A percentile compares a stretch with the other conserved stretches of the same genome.
phyloP scores from a whole-genome alignment of 148 eudicot genomes.

The Heliamphora exappendiculata region DNA sequence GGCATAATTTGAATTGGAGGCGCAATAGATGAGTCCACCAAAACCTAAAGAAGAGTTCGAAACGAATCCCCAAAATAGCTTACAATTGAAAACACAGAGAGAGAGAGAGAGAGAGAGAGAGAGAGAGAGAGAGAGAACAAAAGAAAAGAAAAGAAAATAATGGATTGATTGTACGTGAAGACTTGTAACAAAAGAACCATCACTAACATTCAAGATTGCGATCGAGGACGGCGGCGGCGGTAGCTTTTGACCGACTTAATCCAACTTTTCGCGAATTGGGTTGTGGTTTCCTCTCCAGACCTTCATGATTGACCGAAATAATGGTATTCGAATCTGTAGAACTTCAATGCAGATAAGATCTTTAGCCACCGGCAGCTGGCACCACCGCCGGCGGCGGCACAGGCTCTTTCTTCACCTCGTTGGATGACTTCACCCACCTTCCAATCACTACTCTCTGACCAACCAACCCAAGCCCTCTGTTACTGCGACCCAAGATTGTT shows the following conservation, averaged over 20 bases:
- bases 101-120: too few species aligned
- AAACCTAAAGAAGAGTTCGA: constrained; percentile 37
- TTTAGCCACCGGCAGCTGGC: constrained; percentile 12
- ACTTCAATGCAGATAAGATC: constrained; percentile 64
- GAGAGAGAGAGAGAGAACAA: too few species aligned
- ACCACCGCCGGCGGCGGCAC: constrained; percentile 10
- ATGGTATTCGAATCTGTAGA: constrained; percentile 50
- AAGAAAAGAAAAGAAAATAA: too few species aligned
- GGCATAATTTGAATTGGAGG: constrained; percentile 51
- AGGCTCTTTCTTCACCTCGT: constrained; percentile 49
- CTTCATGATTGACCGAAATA: constrained; percentile 56
- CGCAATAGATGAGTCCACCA: constrained; percentile 69
- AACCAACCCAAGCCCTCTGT: constrained; percentile 46
- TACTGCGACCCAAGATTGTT: constrained; percentile 36
- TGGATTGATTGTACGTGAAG: constrained; percentile 51
- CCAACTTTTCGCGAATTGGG: constrained; percentile 27
- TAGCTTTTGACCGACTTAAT: constrained; percentile 14
- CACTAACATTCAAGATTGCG: constrained; percentile 57
- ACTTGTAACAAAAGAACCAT: constrained; percentile 65
- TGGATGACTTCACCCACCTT: constrained; percentile 90
- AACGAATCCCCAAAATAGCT: constrained; percentile 6
- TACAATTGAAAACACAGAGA: too few species aligned
- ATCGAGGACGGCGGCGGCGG: constrained; percentile 42
- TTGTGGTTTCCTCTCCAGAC: constrained; percentile 45
- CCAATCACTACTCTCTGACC: constrained; percentile 66